These are phyloP conservation scores for Penicillium thymicola DNA, from an alignment of 2,329 filamentous ascomycete genomes.

Conservation along the genomic window DNA sequence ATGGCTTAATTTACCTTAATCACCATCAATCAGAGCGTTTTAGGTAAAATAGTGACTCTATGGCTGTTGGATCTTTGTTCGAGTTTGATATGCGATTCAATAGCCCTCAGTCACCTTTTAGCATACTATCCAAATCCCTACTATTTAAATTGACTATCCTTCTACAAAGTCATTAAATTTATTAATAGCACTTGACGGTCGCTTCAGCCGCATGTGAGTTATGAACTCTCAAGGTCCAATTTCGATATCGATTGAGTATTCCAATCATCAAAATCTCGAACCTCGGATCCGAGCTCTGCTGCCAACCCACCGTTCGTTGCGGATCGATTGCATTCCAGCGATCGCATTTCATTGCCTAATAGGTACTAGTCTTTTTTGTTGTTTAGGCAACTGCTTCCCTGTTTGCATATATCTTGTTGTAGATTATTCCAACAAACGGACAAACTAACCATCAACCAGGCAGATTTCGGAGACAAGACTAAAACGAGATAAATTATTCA, in stretches of 20 bases:
- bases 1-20: slow-evolving; percentile 1
- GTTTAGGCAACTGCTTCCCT: background rate
- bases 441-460: background rate
- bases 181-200: background rate
- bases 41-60: background rate
- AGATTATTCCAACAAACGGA: background rate
- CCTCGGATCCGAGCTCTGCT: background rate
- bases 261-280: background rate
- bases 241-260: background rate
- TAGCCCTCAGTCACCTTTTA: background rate
- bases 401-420: background rate
- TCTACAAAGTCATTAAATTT: background rate
- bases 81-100: too few species aligned
- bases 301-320: background rate
- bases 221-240: background rate
- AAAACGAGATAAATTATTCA: background rate
- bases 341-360: background rate
- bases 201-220: background rate
- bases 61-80: background rate
- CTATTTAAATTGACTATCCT: background rate
- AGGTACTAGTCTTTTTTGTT: background rate
- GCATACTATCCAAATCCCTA: background rate
- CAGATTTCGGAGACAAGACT: background rate
- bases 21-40: background rate
- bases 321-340: background rate